Evolutionary conservation across 371 early-diverging fungal genomes (phyloP), one percentile per base, ranked within the genome.

Genomic region (Mucor ambiguus): DNA sequence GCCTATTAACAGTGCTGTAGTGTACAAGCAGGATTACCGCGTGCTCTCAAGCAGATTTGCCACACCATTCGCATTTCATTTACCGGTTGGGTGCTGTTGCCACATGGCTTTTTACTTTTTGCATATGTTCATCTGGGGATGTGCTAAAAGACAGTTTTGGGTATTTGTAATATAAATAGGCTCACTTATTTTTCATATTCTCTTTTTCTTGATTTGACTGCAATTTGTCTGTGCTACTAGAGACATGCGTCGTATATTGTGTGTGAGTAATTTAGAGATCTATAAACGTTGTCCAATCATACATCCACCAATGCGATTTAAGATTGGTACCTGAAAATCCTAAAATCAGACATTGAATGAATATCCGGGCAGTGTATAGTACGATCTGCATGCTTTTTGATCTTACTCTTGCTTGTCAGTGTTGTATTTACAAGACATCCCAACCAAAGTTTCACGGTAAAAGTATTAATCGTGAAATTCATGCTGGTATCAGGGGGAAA

Each of bases 1-100:
- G 49, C 26, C 24, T 49, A 49, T 49, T 26, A 12, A 24, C 46
- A 22, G n/a, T 46, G 18, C 46, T 46, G 46, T 46, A 46, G 22
- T 49, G 12, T n/a, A 22, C 24, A 49, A 44, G 44, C 44, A 44
- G 44, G 44, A 44, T 20, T 44, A 44, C 24, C 49, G 49, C 49
- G 26, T 49, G 49, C 49, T 49, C 48, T 48, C 49, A 49, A 48
- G 26, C 49, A 49, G 49, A 49, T 49, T 49, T 49, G 49, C 49
- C 49, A 49, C 44, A 44, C 44, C 44, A 44, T 44, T 37, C 20
- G 20, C 44, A 44, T 44, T 44, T 44, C 44, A 44, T 44, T 20
- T 44, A 44, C 44, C 44, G 44, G 26, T 24, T 49, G 49, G 26
- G 49, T 49, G 49, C 24, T 49, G 24, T 49, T 49, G 49, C 49